Conservation (phyloP, 2,329 filamentous ascomycete genomes). For the Bretziella fagacearum region DNA sequence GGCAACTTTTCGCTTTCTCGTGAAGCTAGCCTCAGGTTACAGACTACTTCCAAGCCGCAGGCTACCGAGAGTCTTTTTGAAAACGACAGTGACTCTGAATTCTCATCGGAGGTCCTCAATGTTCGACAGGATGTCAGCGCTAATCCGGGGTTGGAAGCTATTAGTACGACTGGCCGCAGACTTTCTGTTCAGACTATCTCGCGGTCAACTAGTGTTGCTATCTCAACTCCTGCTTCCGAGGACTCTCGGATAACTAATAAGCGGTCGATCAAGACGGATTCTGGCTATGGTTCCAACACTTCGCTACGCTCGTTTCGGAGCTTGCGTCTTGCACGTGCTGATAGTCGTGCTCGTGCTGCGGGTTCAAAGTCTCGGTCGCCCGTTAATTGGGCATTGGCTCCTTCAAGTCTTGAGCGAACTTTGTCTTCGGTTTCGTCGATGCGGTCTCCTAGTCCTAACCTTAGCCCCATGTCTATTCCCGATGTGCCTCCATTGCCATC, state of each 20-base stretch:
- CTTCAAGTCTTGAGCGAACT: constrained; percentile 10
- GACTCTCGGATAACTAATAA: constrained; percentile 23
- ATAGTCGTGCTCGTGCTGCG: constrained; percentile 16
- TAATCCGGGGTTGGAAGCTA: constrained; percentile 20
- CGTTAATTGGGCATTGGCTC: neutral
- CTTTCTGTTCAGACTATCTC: constrained; percentile 13
- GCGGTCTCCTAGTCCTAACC: constrained; percentile 2
- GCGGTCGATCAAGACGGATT: constrained; percentile 38
- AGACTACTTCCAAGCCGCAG: constrained; percentile 32
- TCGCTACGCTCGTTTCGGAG: constrained; percentile 36
- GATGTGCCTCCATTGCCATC: constrained; percentile 5
- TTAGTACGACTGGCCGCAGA: neutral
- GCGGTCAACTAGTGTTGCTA: constrained; percentile 32
- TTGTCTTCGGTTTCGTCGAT: constrained; percentile 4
- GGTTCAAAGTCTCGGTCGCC: neutral
- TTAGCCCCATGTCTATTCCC: constrained; percentile 7
- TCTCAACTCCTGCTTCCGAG: constrained; percentile 29
- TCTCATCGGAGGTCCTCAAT: constrained; percentile 24
- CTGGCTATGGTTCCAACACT: constrained; percentile 43
- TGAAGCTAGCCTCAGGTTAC: constrained; percentile 21
- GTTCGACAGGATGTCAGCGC: constrained; percentile 29
- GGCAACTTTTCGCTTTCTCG: constrained; percentile 23
- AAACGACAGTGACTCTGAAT: constrained; percentile 19
- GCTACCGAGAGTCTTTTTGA: constrained; percentile 35
- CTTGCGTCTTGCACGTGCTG: constrained; percentile 19